These are phyloP conservation scores for Oemleria cerasiformis DNA, from an alignment of 306 rosid species.

Conservation along the genomic window DNA sequence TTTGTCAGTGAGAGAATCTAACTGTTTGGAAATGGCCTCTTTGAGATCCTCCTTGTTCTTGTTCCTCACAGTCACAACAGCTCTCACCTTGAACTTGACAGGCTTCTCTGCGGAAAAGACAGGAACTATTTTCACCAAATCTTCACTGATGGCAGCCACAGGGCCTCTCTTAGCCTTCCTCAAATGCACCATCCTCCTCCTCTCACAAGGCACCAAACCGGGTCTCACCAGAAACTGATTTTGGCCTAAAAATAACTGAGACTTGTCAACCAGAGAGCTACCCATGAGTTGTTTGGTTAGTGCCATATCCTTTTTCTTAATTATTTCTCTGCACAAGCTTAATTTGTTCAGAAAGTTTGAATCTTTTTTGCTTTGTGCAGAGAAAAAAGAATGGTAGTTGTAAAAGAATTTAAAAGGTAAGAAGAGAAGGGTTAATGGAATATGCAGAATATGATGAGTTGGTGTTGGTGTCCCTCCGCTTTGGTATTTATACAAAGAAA, in stretches of 20 bases:
- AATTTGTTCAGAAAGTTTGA: not conserved
- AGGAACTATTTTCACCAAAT: conserved; percentile 42
- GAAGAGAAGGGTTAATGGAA: not conserved
- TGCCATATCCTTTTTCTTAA: conserved; percentile 40
- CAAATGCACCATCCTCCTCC: conserved; percentile 29
- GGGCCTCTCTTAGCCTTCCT: conserved; percentile 47
- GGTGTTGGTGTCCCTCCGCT: not conserved
- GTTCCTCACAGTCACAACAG: conserved; percentile 80
- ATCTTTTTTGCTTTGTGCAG: not conserved
- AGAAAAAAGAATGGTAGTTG: conserved; percentile 1
- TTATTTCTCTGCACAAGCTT: not conserved
- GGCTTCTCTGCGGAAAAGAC: conserved; percentile 46
- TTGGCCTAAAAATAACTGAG: conserved; percentile 31
- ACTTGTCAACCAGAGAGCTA: conserved; percentile 41
- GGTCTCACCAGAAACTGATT: conserved; percentile 29
- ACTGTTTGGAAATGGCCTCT: conserved; percentile 57
- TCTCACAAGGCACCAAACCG: conserved; percentile 34
- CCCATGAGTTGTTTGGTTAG: conserved; percentile 52
- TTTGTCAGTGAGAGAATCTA: conserved; percentile 66
- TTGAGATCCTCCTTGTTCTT: conserved; percentile 78
- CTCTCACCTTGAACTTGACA: conserved; percentile 70
- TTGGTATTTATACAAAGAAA: not conserved
- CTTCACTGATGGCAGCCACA: conserved; percentile 83
- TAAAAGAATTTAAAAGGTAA: not conserved
- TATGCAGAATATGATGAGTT: conserved; percentile 13